phyloP scores from a whole-genome alignment of 2,329 filamentous ascomycete genomes.

The Volutella citrinella region DNA sequence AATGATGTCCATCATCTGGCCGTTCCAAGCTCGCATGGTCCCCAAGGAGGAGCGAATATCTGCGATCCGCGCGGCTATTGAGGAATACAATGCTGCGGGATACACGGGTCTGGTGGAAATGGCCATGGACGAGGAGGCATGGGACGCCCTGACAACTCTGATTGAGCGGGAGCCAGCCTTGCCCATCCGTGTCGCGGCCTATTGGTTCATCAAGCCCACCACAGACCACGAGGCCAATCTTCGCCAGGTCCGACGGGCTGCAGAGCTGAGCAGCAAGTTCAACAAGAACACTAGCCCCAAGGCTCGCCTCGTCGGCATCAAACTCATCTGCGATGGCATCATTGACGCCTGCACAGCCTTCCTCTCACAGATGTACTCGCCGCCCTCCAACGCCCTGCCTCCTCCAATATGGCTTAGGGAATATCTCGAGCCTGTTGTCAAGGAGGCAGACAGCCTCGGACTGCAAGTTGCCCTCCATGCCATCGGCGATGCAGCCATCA shows the following conservation, averaged over 20 bases:
- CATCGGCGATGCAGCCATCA: constrained; percentile 56
- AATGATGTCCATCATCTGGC: constrained; percentile 39
- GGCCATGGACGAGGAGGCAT: constrained; percentile 45
- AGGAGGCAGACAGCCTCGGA: constrained; percentile 45
- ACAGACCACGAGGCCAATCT: constrained; percentile 29
- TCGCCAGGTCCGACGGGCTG: constrained; percentile 36
- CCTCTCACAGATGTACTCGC: constrained; percentile 49
- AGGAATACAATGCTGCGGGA: constrained; percentile 37
- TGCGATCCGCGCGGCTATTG: constrained; percentile 35
- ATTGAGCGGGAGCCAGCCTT: constrained; percentile 25
- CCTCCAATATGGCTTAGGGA: constrained; percentile 50
- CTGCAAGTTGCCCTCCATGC: constrained; percentile 61
- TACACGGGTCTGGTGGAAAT: constrained; percentile 45
- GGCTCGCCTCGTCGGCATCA: constrained; percentile 54
- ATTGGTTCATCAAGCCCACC: constrained; percentile 41
- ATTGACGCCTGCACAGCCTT: constrained; percentile 60
- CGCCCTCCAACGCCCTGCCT: constrained; percentile 34
- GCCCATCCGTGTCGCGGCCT: constrained; percentile 38
- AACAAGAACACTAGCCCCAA: constrained; percentile 30
- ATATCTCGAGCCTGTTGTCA: constrained; percentile 50
- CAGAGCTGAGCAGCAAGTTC: constrained; percentile 33
- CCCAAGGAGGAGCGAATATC: constrained; percentile 35
- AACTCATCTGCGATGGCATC: constrained; percentile 60
- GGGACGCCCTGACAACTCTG: constrained; percentile 35
- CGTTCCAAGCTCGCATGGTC: constrained; percentile 34